A percentile compares a stretch with the other conserved stretches of the same genome.
These are phyloP conservation scores for Coniochaeta sp. DNA, from an alignment of 2,329 filamentous ascomycete species.

Conservation along the genomic window DNA sequence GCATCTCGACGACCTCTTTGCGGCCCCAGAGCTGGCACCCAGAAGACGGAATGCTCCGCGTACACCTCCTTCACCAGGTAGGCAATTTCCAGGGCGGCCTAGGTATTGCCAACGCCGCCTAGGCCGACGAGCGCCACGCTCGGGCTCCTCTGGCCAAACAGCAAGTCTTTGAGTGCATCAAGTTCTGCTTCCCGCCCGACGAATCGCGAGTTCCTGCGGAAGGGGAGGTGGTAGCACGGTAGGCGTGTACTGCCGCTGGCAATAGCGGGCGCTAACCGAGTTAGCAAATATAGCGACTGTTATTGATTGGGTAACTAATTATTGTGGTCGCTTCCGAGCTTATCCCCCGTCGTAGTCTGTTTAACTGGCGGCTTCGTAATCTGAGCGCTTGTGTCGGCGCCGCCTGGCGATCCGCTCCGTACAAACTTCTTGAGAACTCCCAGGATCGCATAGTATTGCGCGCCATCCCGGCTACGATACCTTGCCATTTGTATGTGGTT, in stretches of 20 bases:
- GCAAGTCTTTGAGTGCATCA: not conserved
- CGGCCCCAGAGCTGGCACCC: constrained; percentile 32
- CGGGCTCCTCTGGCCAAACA: not conserved
- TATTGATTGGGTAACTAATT: too few species aligned
- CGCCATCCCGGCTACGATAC: constrained; percentile 24
- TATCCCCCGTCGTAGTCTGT: too few species aligned
- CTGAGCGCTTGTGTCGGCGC: too few species aligned
- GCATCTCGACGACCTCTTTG: too few species aligned
- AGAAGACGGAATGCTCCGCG: constrained; percentile 31
- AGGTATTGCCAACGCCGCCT: constrained; percentile 30
- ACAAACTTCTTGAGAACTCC: constrained; percentile 21
- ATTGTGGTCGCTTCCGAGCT: too few species aligned
- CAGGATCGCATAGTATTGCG: constrained; percentile 21
- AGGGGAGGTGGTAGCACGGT: too few species aligned
- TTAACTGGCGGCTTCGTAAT: too few species aligned
- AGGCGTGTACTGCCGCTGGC: too few species aligned
- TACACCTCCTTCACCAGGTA: constrained; percentile 24
- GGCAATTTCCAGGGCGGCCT: constrained; percentile 27
- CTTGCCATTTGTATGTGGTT: constrained; percentile 31
- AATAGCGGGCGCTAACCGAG: too few species aligned
- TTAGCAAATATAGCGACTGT: too few species aligned
- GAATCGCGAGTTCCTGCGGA: not conserved
- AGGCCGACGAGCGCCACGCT: too few species aligned
- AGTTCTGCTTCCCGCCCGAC: not conserved
- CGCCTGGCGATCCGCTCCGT: constrained; percentile 1